phyloP scores from a whole-genome alignment of 1,139 yeast species.

The Candida dubliniensis region DNA sequence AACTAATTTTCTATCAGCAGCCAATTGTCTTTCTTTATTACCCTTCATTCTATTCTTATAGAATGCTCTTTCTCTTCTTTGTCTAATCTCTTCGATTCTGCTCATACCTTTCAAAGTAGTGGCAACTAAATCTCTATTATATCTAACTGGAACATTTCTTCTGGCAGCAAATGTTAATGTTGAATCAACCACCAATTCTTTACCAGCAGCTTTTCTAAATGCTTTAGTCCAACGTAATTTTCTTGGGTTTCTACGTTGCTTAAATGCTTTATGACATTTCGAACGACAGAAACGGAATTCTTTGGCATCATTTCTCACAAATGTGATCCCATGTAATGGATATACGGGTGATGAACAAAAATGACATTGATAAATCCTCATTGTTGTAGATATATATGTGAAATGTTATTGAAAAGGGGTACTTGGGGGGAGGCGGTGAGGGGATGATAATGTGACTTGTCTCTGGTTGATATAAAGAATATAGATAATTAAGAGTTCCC shows the following conservation, averaged over 20 bases:
- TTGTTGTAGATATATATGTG: constrained; percentile 21
- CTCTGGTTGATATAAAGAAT: no score
- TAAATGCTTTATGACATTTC: constrained; percentile 95
- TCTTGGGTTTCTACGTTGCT: constrained; percentile 98
- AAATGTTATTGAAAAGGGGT: background rate
- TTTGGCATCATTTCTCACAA: constrained; percentile 96
- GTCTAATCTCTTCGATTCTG: constrained; percentile 93
- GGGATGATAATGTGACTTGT: no score
- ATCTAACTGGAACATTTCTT: constrained; percentile 96
- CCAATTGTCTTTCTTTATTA: constrained; percentile 83
- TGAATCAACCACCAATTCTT: constrained; percentile 96
- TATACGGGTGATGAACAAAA: constrained; percentile 97
- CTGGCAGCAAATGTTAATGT: constrained; percentile 95
- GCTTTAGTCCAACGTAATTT: constrained; percentile 98
- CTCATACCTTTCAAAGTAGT: constrained; percentile 95
- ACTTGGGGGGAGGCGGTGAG: background rate
- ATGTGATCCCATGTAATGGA: constrained; percentile 97
- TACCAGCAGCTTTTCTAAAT: constrained; percentile 98
- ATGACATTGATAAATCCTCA: constrained; percentile 95
- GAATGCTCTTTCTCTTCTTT: constrained; percentile 96
- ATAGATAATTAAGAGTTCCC: no score
- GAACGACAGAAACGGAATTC: constrained; percentile 97
- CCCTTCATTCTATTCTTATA: constrained; percentile 99
- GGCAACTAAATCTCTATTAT: constrained; percentile 93
- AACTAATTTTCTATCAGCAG: constrained; percentile 83